Evolutionary conservation across 2,329 filamentous ascomycete genomes (phyloP).

Genomic region (Penicillium olsonii): DNA sequence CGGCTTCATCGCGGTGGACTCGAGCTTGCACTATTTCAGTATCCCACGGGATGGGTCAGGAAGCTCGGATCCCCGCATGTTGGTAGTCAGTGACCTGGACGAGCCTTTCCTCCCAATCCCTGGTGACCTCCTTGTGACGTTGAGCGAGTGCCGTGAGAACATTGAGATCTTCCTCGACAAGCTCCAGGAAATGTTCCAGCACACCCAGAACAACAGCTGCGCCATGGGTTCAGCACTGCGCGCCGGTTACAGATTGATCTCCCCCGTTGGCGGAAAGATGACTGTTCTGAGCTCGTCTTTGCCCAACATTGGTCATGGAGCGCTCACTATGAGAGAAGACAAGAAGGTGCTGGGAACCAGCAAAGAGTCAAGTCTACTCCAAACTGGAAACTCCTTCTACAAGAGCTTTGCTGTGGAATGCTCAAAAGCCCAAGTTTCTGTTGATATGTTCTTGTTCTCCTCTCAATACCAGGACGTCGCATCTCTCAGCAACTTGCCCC

Average conservation of each 20-base stretch:
- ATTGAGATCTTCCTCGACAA: conserved; percentile 89
- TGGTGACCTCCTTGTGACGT: conserved; percentile 82
- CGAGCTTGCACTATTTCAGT: conserved; percentile 92
- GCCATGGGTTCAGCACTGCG: conserved; percentile 92
- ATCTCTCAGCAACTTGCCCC: conserved; percentile 88
- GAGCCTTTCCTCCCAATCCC: conserved; percentile 96
- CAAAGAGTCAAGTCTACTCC: conserved; percentile 83
- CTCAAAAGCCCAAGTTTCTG: conserved; percentile 97
- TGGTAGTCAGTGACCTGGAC: conserved; percentile 91
- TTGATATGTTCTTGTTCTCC: conserved; percentile 97
- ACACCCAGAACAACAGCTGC: conserved; percentile 84
- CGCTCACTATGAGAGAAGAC: conserved; percentile 90
- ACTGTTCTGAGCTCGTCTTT: conserved; percentile 86
- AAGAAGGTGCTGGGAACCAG: conserved; percentile 93
- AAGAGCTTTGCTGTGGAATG: conserved; percentile 99
- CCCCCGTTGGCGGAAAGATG: conserved; percentile 91
- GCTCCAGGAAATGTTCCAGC: conserved; percentile 94
- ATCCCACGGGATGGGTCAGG: conserved; percentile 87
- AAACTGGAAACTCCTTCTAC: conserved; percentile 95
- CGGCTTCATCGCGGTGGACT: conserved; percentile 94
- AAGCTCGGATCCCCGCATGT: conserved; percentile 81
- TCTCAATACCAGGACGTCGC: conserved; percentile 97
- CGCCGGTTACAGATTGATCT: conserved; percentile 94
- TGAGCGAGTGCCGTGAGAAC: conserved; percentile 85
- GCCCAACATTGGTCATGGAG: conserved; percentile 85